These are phyloP conservation scores for Linum tenue DNA, from an alignment of 345 rosid species.

Conservation along the genomic window DNA sequence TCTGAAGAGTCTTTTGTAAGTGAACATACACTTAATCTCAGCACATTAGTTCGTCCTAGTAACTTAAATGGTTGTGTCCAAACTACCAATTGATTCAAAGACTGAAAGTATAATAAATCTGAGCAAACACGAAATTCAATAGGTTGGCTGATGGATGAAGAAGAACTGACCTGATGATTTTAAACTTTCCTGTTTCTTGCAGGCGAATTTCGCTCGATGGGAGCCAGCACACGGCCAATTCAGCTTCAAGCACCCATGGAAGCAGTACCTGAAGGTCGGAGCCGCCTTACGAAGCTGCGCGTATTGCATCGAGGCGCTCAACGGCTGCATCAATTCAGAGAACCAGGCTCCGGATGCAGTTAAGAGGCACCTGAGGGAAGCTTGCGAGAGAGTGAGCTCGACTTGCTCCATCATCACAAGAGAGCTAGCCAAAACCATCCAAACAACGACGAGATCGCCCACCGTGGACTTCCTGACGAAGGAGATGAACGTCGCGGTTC, in stretches of 20 bases:
- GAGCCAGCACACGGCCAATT: conserved; percentile 73
- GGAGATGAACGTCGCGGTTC: conserved; percentile 49
- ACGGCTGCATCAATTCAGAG: conserved; percentile 33
- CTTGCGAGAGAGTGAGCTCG: conserved; percentile 34
- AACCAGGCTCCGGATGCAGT: conserved; percentile 43
- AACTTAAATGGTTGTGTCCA: too few relatives aligned
- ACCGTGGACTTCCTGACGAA: conserved; percentile 30
- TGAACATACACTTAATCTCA: background rate
- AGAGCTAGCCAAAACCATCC: conserved; percentile 38
- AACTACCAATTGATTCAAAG: too few relatives aligned
- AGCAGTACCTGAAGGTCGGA: conserved; percentile 58
- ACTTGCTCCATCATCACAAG: conserved; percentile 34
- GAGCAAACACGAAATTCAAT: too few relatives aligned
- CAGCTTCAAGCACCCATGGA: conserved; percentile 72
- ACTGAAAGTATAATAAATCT: too few relatives aligned
- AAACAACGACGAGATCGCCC: conserved; percentile 38
- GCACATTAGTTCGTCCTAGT: too few relatives aligned
- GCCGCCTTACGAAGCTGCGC: conserved; percentile 56
- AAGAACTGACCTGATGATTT: too few relatives aligned
- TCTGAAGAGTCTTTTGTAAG: conserved; percentile 60
- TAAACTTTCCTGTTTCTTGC: background rate
- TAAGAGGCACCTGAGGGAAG: conserved; percentile 31
- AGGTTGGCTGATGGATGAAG: too few relatives aligned
- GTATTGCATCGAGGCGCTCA: conserved; percentile 49
- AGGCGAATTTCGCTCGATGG: conserved; percentile 71